These are phyloP conservation scores for Crotalaria pallida DNA, from an alignment of 306 rosid genomes.

Conservation along the genomic window DNA sequence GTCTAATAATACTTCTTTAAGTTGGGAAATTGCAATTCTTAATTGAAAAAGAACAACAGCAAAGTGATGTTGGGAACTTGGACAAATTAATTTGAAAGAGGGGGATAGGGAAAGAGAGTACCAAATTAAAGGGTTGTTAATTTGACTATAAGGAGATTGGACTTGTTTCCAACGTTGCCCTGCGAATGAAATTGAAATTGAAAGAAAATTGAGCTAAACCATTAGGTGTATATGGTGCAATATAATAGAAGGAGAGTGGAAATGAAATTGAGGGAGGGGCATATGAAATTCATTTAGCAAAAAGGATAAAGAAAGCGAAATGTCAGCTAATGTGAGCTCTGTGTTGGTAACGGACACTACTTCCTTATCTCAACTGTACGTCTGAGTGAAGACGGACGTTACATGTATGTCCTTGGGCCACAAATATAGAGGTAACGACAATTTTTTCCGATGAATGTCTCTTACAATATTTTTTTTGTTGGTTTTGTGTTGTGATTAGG, in stretches of 20 bases:
- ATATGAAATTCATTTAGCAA: background rate
- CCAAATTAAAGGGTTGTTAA: background rate
- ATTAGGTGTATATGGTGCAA: background rate
- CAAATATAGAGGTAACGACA: constrained; percentile 1
- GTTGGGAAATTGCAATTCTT: background rate
- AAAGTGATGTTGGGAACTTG: background rate
- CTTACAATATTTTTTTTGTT: constrained; percentile 2
- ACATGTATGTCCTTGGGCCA: constrained; percentile 24
- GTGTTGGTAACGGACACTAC: constrained; percentile 16
- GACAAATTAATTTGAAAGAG: background rate
- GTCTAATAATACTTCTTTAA: background rate
- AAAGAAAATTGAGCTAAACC: background rate
- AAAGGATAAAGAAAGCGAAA: constrained; percentile 42
- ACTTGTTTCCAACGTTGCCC: background rate
- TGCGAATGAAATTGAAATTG: background rate
- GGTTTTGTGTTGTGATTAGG: constrained; percentile 21
- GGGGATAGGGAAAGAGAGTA: background rate
- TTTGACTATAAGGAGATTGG: background rate
- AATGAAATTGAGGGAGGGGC: constrained; percentile 4
- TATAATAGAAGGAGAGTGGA: background rate
- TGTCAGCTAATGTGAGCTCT: constrained; percentile 16
- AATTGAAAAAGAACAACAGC: background rate
- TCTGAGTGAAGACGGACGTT: background rate
- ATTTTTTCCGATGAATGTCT: background rate
- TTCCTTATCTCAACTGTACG: constrained; percentile 24